Evolutionary conservation across 148 eudicot species (phyloP).

Genomic region (Cornus suecica): DNA sequence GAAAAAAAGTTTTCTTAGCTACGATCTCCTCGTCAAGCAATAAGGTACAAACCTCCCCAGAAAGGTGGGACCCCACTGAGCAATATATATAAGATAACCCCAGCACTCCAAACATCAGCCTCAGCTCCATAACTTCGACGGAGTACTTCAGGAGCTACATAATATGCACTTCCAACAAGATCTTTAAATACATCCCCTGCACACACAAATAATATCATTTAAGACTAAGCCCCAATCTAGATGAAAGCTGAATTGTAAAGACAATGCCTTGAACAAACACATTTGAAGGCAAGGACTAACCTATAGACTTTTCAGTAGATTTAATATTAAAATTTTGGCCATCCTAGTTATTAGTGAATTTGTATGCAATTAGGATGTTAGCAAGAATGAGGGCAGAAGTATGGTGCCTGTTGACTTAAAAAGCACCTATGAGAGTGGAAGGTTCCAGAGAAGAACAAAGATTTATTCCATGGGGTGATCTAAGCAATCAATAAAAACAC

Average conservation of each 20-base stretch:
- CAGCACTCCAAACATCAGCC: conserved; percentile 98
- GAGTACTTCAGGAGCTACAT: conserved; percentile 96
- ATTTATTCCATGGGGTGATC: conserved; percentile 2
- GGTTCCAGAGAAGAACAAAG: not conserved
- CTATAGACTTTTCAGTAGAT: not conserved
- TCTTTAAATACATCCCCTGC: conserved; percentile 85
- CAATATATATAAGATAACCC: conserved; percentile 87
- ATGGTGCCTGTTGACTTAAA: not conserved
- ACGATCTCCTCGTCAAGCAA: not conserved
- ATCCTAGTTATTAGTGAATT: not conserved
- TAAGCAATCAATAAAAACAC: not conserved
- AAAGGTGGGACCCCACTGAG: conserved; percentile 98
- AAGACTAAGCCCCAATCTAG: not conserved
- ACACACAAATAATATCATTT: conserved; percentile 13
- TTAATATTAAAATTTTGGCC: not conserved
- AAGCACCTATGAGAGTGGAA: not conserved
- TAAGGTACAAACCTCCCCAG: conserved; percentile 73
- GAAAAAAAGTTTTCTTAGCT: too few relatives aligned
- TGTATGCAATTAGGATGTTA: not conserved
- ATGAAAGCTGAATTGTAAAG: not conserved
- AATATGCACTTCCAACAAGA: conserved; percentile 99
- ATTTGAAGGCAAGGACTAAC: not conserved
- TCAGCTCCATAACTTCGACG: conserved; percentile 81
- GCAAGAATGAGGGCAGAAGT: not conserved
- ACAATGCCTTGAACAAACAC: not conserved